A percentile compares a stretch with the other conserved stretches of the same genome.
phyloP scores from a whole-genome alignment of 2,329 filamentous ascomycete species.

The Calonectria henricotiae region DNA sequence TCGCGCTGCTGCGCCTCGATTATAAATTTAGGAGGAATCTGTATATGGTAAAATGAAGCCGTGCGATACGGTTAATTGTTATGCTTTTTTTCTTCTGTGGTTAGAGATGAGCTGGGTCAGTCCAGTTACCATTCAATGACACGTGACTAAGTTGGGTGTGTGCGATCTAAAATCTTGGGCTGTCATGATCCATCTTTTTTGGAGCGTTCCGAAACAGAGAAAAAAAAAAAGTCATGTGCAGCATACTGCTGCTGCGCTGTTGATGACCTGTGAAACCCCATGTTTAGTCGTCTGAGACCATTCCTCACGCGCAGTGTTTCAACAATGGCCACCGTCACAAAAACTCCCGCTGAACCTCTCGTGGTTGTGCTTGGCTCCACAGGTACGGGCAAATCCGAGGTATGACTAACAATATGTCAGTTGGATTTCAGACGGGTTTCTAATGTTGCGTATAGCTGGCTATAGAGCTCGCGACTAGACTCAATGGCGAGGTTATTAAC shows the following conservation, averaged over 20 bases:
- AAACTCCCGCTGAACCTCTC: slow-evolving; percentile 72
- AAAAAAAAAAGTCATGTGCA: slow-evolving; percentile 21
- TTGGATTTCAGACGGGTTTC: slow-evolving; percentile 28
- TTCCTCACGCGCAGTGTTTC: slow-evolving; percentile 57
- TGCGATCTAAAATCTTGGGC: slow-evolving; percentile 9
- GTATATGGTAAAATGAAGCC: background rate
- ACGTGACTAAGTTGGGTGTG: slow-evolving; percentile 9
- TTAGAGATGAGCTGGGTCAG: background rate
- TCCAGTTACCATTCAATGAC: background rate
- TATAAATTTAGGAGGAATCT: background rate
- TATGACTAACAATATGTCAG: slow-evolving; percentile 61
- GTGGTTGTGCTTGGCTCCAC: slow-evolving; percentile 91
- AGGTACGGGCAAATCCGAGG: slow-evolving; percentile 94
- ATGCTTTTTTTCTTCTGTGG: background rate
- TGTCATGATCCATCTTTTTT: slow-evolving; percentile 20
- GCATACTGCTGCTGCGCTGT: slow-evolving; percentile 13
- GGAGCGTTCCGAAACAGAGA: background rate
- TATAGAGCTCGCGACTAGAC: slow-evolving; percentile 85
- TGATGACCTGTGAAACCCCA: slow-evolving; percentile 45
- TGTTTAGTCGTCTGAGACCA: slow-evolving; percentile 51
- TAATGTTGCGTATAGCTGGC: slow-evolving; percentile 76
- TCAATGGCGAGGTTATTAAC: slow-evolving; percentile 96
- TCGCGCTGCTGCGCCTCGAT: background rate
- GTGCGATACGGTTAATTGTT: slow-evolving; percentile 6
- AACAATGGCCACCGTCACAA: slow-evolving; percentile 59